Conservation (phyloP, 306 rosid species). For the Herpetospermum pedunculosum region DNA sequence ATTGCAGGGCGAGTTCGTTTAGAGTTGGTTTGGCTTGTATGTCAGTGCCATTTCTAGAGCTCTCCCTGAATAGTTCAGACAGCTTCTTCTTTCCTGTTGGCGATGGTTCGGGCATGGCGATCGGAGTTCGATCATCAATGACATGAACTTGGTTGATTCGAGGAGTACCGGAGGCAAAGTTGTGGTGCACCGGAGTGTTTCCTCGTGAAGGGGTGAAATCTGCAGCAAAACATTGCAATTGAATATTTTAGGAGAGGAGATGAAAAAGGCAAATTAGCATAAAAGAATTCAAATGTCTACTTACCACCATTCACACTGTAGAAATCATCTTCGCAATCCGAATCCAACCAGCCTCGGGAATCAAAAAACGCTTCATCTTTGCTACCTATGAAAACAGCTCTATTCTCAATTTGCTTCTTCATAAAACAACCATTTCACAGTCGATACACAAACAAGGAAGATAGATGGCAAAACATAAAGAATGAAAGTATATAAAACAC, state of each 20-base stretch:
- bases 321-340: conserved; percentile 85
- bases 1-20: conserved; percentile 31
- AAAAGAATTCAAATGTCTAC: conserved; percentile 15
- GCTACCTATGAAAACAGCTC: conserved; percentile 40
- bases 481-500: background rate
- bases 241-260: background rate
- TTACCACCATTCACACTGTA: conserved; percentile 93
- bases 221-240: conserved; percentile 18
- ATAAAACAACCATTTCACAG: background rate
- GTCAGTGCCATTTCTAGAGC: conserved; percentile 21
- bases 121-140: conserved; percentile 21
- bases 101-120: conserved; percentile 26
- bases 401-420: background rate
- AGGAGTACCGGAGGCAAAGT: conserved; percentile 18
- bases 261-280: background rate
- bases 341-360: conserved; percentile 78
- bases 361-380: conserved; percentile 79
- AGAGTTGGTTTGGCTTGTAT: conserved; percentile 19
- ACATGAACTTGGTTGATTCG: conserved; percentile 19
- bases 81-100: conserved; percentile 49
- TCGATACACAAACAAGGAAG: background rate
- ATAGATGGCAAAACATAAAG: background rate
- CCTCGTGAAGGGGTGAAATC: conserved; percentile 85
- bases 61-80: conserved; percentile 64
- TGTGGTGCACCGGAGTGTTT: conserved; percentile 55